phyloP scores from a whole-genome alignment of 2,329 filamentous ascomycete genomes.

The Aspergillus amoenus region DNA sequence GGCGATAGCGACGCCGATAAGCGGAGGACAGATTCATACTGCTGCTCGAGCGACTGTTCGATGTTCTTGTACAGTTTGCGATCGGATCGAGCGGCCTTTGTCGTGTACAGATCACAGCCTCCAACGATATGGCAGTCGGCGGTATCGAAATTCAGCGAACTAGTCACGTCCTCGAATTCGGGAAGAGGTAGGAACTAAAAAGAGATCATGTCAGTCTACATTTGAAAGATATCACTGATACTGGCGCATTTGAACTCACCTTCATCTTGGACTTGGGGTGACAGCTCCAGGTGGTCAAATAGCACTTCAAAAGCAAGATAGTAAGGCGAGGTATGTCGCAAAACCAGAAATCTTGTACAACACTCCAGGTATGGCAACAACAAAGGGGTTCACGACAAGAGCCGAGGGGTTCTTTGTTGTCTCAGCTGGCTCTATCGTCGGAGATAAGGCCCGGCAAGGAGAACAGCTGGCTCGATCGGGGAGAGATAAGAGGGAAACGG shows the following conservation, averaged over 20 bases:
- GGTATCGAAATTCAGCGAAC: constrained; percentile 93
- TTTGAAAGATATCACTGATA: not conserved
- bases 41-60: constrained; percentile 83
- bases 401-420: constrained; percentile 20
- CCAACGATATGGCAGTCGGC: constrained; percentile 89
- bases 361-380: constrained; percentile 2
- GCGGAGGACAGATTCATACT: constrained; percentile 84
- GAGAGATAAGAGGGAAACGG: constrained; percentile 11
- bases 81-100: constrained; percentile 90
- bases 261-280: constrained; percentile 8
- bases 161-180: constrained; percentile 88
- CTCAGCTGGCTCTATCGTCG: constrained; percentile 34
- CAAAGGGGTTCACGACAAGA: constrained; percentile 6
- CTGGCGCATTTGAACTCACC: not conserved
- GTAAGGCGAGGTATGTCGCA: not conserved
- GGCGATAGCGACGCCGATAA: constrained; percentile 86
- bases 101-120: constrained; percentile 95
- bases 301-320: not conserved
- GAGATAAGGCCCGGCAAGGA: constrained; percentile 36
- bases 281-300: not conserved
- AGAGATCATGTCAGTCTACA: constrained; percentile 14
- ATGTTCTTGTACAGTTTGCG: constrained; percentile 98
- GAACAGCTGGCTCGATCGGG: constrained; percentile 15
- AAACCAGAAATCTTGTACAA: not conserved
- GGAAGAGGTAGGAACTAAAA: constrained; percentile 82